Evolutionary conservation across 2,329 filamentous ascomycete species (phyloP).

Genomic region (Botrytis byssoidea): DNA sequence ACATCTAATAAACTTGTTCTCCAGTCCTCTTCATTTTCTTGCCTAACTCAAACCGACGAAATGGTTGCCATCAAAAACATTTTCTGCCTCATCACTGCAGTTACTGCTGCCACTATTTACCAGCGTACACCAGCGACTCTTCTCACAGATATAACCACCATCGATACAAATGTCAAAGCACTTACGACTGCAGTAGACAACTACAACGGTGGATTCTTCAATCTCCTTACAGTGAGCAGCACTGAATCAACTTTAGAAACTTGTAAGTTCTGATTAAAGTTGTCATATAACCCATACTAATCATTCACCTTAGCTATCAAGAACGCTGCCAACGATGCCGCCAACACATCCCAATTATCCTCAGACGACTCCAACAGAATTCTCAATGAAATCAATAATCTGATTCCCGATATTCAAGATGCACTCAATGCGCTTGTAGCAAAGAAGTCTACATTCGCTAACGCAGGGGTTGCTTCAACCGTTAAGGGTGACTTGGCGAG

Average conservation of each 20-base stretch:
- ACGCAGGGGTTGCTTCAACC: conserved; percentile 16
- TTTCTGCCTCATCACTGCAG: conserved; percentile 24
- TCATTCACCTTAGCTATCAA: conserved; percentile 3
- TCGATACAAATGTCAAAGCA: conserved; percentile 47
- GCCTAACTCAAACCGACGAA: background rate
- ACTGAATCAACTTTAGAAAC: conserved; percentile 21
- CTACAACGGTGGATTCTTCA: conserved; percentile 35
- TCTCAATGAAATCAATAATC: conserved; percentile 9
- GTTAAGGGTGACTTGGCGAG: conserved; percentile 18
- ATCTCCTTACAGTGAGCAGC: conserved; percentile 17
- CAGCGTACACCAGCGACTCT: conserved; percentile 23
- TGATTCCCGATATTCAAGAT: conserved; percentile 20
- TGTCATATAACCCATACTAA: background rate
- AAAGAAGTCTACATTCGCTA: conserved; percentile 26
- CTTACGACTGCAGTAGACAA: conserved; percentile 46
- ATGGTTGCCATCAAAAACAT: conserved; percentile 29
- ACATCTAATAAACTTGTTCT: background rate
- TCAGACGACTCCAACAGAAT: conserved; percentile 23
- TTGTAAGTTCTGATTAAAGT: background rate
- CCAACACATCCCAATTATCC: conserved; percentile 21
- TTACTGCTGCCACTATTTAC: conserved; percentile 22
- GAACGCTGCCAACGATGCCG: conserved; percentile 17
- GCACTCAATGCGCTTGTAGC: conserved; percentile 19
- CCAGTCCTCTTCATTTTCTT: background rate
- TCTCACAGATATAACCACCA: conserved; percentile 38